phyloP scores from a whole-genome alignment of 805 yeast species.

The Saccharomyces eubayanus region DNA sequence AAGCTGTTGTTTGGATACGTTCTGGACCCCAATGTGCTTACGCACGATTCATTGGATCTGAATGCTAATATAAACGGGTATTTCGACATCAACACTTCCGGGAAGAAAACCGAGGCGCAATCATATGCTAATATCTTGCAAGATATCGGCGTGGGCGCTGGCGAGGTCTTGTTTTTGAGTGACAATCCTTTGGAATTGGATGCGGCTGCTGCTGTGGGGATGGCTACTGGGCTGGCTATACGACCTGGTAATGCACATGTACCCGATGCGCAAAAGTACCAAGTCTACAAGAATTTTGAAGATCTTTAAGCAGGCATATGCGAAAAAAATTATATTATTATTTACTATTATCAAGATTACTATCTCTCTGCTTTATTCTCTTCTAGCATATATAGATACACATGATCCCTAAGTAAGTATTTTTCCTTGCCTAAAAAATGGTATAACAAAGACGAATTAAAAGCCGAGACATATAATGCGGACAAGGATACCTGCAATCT shows the following conservation, averaged over 20 bases:
- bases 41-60: constrained; percentile 37
- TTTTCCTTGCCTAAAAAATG: neutral
- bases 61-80: constrained; percentile 52
- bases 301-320: neutral
- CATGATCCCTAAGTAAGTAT: neutral
- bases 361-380: neutral
- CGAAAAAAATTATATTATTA: neutral
- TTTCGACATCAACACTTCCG: constrained; percentile 80
- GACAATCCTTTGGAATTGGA: constrained; percentile 71
- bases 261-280: constrained; percentile 29
- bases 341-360: neutral
- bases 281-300: neutral
- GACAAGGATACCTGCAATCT: neutral
- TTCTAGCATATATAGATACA: neutral
- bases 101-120: constrained; percentile 49
- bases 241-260: constrained; percentile 70
- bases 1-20: constrained; percentile 66
- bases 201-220: constrained; percentile 64
- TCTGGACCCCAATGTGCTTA: constrained; percentile 27
- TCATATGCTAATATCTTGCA: constrained; percentile 54
- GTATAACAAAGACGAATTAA: neutral
- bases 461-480: neutral
- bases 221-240: constrained; percentile 48
- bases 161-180: constrained; percentile 55
- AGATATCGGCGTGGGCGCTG: constrained; percentile 30